Evolutionary conservation across 352 stramenopile genomes (phyloP), one percentile per base, ranked within the genome.

Genomic region (Pythium brassicae): DNA sequence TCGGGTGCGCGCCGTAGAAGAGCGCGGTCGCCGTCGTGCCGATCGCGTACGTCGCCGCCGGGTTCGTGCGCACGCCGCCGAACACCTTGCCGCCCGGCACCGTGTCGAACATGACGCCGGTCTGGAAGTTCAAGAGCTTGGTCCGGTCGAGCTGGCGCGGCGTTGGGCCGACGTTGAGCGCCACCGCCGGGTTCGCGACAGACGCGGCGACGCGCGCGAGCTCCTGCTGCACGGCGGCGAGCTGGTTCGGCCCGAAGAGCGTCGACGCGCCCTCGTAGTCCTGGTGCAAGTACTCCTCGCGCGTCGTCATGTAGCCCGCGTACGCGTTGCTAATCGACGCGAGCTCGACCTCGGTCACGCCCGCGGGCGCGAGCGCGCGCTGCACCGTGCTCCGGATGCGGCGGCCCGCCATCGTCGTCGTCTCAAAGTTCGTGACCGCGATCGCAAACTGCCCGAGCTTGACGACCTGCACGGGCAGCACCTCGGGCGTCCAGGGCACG

Each of bases 221-320:
- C 46, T 88, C 72, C 26, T 89, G 74, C 43, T 83, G 71, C 20
- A 88, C 66, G 1, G 71, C 80, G 10, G 55, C 68, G 23, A 90
- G 49, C 43, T 88, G 78, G 34, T 89, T 87, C 1, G 77, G 78
- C 12, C 78, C 80, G 34, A 89, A 88, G 14, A 87, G 63, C 23
- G 80, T 91, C 6, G 76, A 91, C 23, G 80, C 74, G 22, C 80
- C 80, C 59, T 91, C 80, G 55, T 91, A 91, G 53, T 86, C 51
- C 55, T 90, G 80, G 7, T 57, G 65, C 3, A 75, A 43, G 53
- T 89, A 90, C 52, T 90, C 80, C 39, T 88, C 78, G 6, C 55
- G 55, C 2, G 80, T 90, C 39, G 78, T 83, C 57, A 86, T 52
- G 56, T 90, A 90, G 29, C 67, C 57, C 20, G 72, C 67, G 56